phyloP scores from a whole-genome alignment of 352 stramenopile species.

The Poterioochromonas sp. region DNA sequence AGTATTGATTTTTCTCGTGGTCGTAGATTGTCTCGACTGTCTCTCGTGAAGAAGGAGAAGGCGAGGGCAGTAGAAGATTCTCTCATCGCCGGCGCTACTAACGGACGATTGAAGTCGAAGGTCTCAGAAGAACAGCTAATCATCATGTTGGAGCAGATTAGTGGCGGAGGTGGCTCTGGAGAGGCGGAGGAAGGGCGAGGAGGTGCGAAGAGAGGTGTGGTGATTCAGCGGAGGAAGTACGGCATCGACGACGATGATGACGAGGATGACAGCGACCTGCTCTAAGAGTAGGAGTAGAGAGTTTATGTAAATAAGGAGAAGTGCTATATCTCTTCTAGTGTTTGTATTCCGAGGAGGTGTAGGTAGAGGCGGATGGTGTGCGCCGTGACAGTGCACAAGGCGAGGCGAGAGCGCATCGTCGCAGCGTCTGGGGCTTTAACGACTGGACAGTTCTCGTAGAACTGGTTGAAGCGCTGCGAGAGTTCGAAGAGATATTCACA shows the following conservation, averaged over 20 bases:
- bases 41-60: background rate
- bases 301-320: too few species aligned
- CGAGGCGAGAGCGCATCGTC: background rate
- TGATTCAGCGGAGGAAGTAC: conserved; percentile 6
- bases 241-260: conserved; percentile 21
- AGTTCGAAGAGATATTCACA: conserved; percentile 75
- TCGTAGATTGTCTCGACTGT: conserved; percentile 8
- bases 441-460: conserved; percentile 61
- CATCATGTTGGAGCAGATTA: conserved; percentile 15
- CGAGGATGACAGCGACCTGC: conserved; percentile 19
- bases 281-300: too few species aligned
- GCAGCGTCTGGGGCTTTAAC: background rate
- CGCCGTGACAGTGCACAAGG: background rate
- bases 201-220: background rate
- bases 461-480: conserved; percentile 69
- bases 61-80: conserved; percentile 10
- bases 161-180: background rate
- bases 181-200: background rate
- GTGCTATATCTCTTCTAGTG: too few species aligned
- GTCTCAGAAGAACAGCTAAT: conserved; percentile 19
- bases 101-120: background rate
- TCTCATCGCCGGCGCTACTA: background rate
- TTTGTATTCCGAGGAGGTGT: too few species aligned
- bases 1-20: background rate
- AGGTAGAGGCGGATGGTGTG: too few species aligned